A percentile compares a stretch with the other conserved stretches of the same genome.
Evolutionary conservation across 2,329 filamentous ascomycete genomes (phyloP).

Genomic region (Macrophomina tecta): DNA sequence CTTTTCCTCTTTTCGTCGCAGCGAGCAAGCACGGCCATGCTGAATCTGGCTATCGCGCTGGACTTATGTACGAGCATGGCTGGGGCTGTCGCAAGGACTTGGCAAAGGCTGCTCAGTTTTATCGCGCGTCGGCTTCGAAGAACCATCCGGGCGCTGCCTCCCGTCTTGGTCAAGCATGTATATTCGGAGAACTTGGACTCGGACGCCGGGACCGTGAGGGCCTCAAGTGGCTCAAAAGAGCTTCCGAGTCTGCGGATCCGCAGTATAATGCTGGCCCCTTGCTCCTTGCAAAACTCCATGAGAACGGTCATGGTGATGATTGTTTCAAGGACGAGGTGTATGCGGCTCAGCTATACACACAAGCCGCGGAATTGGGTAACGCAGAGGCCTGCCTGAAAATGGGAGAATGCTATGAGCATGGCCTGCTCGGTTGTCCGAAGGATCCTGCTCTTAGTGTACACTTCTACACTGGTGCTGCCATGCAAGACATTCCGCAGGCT

Average conservation of each 20-base stretch:
- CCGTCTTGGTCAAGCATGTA: slow-evolving; percentile 85
- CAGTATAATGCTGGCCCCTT: slow-evolving; percentile 95
- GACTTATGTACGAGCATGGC: slow-evolving; percentile 95
- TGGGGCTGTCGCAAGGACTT: slow-evolving; percentile 94
- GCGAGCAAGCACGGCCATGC: slow-evolving; percentile 97
- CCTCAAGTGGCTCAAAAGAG: slow-evolving; percentile 94
- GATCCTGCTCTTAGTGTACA: slow-evolving; percentile 95
- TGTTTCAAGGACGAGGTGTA: slow-evolving; percentile 85
- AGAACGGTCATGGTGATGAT: slow-evolving; percentile 92
- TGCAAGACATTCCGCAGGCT: slow-evolving; percentile 79
- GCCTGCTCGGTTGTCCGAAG: slow-evolving; percentile 81
- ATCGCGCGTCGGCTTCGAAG: slow-evolving; percentile 87
- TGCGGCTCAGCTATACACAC: slow-evolving; percentile 91
- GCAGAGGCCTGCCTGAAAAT: slow-evolving; percentile 84
- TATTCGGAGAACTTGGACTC: slow-evolving; percentile 85
- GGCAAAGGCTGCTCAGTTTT: slow-evolving; percentile 91
- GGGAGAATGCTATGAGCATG: slow-evolving; percentile 97
- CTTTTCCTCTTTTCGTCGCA: slow-evolving; percentile 89
- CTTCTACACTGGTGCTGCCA: slow-evolving; percentile 93
- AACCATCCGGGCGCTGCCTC: slow-evolving; percentile 95
- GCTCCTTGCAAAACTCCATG: slow-evolving; percentile 85
- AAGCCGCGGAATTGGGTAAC: slow-evolving; percentile 90
- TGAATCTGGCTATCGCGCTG: slow-evolving; percentile 91
- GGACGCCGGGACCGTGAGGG: slow-evolving; percentile 87
- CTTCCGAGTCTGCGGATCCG: slow-evolving; percentile 82